Evolutionary conservation across 2,329 filamentous ascomycete genomes (phyloP).

Genomic region (Aspergillus awamori): DNA sequence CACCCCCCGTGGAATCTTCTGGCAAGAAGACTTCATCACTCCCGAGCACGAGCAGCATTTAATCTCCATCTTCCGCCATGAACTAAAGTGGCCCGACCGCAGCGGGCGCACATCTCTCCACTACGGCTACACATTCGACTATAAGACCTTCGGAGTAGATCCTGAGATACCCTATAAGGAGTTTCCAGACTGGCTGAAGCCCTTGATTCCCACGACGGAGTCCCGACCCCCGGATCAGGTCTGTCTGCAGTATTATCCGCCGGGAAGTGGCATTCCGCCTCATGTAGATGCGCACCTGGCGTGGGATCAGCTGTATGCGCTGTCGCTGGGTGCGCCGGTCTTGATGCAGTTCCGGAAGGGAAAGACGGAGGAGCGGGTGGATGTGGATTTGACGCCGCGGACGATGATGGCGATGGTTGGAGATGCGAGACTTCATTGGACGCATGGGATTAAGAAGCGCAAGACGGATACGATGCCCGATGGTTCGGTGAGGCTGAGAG

Average conservation of each 20-base stretch:
- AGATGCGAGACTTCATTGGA: constrained; percentile 58
- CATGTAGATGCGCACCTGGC: constrained; percentile 62
- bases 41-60: constrained; percentile 50
- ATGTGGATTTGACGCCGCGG: constrained; percentile 53
- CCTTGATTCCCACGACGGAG: constrained; percentile 52
- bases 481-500: constrained; percentile 48
- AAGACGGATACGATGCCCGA: constrained; percentile 56
- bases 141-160: constrained; percentile 61
- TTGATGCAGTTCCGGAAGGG: constrained; percentile 37
- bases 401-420: constrained; percentile 58
- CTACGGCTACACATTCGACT: constrained; percentile 62
- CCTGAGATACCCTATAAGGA: constrained; percentile 52
- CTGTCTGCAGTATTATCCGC: constrained; percentile 63
- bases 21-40: constrained; percentile 54
- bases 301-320: constrained; percentile 43
- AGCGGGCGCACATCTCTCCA: constrained; percentile 55
- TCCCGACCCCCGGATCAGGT: constrained; percentile 58
- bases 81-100: constrained; percentile 53
- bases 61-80: constrained; percentile 48
- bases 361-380: constrained; percentile 32
- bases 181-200: constrained; percentile 56
- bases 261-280: constrained; percentile 62
- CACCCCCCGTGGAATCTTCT: constrained; percentile 34
- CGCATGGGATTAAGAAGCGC: constrained; percentile 58
- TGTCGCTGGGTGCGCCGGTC: constrained; percentile 36